Evolutionary conservation across 169 alveolate genomes (phyloP), one percentile per base, ranked within the genome.

Genomic region (Plasmodium gallinaceum): DNA sequence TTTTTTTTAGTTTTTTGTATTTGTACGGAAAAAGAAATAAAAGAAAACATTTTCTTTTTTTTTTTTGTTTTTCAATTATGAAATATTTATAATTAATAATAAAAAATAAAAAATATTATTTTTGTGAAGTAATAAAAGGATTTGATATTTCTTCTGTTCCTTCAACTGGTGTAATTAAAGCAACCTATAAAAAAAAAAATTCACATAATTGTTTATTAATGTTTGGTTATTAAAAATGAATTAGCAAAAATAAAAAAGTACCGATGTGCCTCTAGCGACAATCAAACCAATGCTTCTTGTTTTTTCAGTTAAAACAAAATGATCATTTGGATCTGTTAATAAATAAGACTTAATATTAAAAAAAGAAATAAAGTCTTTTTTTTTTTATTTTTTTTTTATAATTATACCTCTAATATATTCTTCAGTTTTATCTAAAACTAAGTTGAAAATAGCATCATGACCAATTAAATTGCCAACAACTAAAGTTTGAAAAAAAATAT

Each of bases 241-340:
- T n/a, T 46, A 45, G 6, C 12, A 54, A 37, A 12, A 37, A 24
- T 57, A 24, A 45, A 70, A 48, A 86, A 94, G 24, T 83, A 95
- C 97, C 83, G 97, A 95, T 26, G 98, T 95, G 20, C 98, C 98
- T n/a, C 98, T 91, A 2, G 98, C 98, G 3, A 96, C 97, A 8
- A 96, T 87, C 32, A 96, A 92, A 20, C 98, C 98, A 45, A 96
- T 80, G 9, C 88, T 76, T 24, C 98, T 94, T 20, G 97, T 95
- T 60, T 95, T 80, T 7, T 95, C 97, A 7, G 96, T 92, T 32
- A 94, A 62, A 20, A 86, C 90, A 75, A 90, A 90, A 24, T 95
- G 88, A 66, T 95, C 96, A 52, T 95, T 95, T 16, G 97, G 96
- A 54, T 95, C 98, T 96, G 71, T 26, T 42, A 32, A 45, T 2